phyloP scores from a whole-genome alignment of 2,329 filamentous ascomycete species.

The Myriosclerotinia duriaeana region DNA sequence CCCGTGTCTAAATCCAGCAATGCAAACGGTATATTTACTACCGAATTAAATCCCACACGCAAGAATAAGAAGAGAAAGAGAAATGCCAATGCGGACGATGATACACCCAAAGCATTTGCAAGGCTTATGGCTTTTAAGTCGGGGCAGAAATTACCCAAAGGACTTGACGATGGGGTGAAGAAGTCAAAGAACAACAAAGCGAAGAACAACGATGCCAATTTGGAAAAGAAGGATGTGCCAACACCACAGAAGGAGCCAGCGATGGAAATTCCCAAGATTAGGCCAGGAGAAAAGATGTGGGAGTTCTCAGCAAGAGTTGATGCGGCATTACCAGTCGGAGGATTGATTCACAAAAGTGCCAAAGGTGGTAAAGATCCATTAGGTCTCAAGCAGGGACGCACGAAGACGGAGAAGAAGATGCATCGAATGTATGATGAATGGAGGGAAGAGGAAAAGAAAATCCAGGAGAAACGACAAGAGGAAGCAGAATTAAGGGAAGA shows the following conservation, averaged over 20 bases:
- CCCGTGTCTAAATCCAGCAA: conserved; percentile 50
- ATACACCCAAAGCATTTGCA: conserved; percentile 85
- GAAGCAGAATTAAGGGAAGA: conserved; percentile 39
- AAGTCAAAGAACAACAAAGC: conserved; percentile 36
- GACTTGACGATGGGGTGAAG: conserved; percentile 69
- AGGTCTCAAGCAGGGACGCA: conserved; percentile 67
- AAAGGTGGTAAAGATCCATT: conserved; percentile 62
- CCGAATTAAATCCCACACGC: conserved; percentile 38
- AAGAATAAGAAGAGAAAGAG: conserved; percentile 48
- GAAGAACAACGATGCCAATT: conserved; percentile 31
- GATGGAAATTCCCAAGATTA: conserved; percentile 62
- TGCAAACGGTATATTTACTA: conserved; percentile 42
- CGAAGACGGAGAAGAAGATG: conserved; percentile 82
- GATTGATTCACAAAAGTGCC: conserved; percentile 61
- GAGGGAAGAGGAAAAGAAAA: conserved; percentile 62
- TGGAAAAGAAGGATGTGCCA: conserved; percentile 27
- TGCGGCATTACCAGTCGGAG: conserved; percentile 73
- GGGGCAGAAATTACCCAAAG: conserved; percentile 59
- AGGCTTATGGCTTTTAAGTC: conserved; percentile 75
- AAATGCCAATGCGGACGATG: conserved; percentile 53
- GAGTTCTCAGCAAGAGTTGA: conserved; percentile 84
- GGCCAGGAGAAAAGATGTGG: conserved; percentile 77
- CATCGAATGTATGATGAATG: conserved; percentile 78
- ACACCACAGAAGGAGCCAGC: conserved; percentile 30
- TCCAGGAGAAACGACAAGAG: conserved; percentile 38